Conservation (phyloP, 78 protist species). For the Chrysochromulina parva region DNA sequence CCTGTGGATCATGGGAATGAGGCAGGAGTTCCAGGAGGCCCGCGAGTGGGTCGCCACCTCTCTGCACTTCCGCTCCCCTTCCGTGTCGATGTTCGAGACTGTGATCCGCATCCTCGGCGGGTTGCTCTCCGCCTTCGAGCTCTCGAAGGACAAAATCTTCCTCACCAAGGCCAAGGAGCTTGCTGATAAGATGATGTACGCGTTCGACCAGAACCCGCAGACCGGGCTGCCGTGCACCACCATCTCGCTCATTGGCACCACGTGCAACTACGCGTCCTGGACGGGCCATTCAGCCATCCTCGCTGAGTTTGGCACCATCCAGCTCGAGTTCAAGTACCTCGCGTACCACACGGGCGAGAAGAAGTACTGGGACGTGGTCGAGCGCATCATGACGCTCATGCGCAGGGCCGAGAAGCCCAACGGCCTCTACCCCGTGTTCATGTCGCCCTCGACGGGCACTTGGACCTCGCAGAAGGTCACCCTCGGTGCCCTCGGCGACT, state of each 20-base stretch:
- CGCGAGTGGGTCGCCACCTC: not conserved
- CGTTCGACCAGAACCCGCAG: constrained; percentile 40
- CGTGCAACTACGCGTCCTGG: constrained; percentile 30
- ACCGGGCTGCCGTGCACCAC: constrained; percentile 61
- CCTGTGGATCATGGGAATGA: constrained; percentile 54
- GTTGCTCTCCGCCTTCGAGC: constrained; percentile 69
- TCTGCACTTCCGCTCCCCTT: not conserved
- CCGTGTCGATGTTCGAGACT: constrained; percentile 74
- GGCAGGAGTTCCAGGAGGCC: constrained; percentile 48
- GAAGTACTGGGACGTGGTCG: constrained; percentile 24
- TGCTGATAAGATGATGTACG: constrained; percentile 60
- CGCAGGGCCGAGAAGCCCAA: not conserved
- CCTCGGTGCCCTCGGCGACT: constrained; percentile 69
- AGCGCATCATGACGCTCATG: not conserved
- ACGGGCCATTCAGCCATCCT: constrained; percentile 50
- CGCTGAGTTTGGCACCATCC: constrained; percentile 77
- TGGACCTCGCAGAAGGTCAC: not conserved
- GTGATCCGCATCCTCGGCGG: constrained; percentile 83
- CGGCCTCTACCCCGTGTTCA: constrained; percentile 4
- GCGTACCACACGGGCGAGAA: constrained; percentile 64
- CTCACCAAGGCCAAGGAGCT: constrained; percentile 69
- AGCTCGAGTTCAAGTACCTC: constrained; percentile 75
- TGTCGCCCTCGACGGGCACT: not conserved
- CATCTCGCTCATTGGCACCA: not conserved
- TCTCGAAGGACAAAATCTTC: constrained; percentile 64